Conservation (phyloP, 306 rosid genomes). For the Prunus davidiana region DNA sequence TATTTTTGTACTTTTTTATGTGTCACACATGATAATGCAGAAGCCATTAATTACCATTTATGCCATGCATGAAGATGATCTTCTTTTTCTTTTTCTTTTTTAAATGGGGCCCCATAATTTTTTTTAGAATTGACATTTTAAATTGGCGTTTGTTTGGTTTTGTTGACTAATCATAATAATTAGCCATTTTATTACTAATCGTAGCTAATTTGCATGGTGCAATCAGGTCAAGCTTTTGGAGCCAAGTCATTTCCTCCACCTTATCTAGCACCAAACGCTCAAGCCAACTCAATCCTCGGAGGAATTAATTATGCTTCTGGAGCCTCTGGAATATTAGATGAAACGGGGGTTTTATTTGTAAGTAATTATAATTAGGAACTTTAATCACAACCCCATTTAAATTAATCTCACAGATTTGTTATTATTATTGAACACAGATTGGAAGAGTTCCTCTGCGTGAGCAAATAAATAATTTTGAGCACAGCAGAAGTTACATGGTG, state of each 20-base stretch:
- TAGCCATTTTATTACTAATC: background rate
- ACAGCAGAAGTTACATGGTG: constrained; percentile 30
- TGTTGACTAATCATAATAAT: background rate
- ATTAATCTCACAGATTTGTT: background rate
- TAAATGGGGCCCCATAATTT: background rate
- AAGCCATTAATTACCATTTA: background rate
- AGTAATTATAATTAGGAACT: constrained; percentile 5
- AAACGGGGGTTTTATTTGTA: constrained; percentile 48
- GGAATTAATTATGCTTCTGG: constrained; percentile 61
- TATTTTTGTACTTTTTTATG: background rate
- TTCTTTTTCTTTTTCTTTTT: background rate
- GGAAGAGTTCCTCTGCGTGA: constrained; percentile 44
- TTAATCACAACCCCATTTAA: background rate
- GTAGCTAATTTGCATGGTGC: background rate
- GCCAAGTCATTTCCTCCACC: constrained; percentile 56
- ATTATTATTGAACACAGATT: constrained; percentile 18
- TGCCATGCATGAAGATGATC: no score
- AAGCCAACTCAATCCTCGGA: constrained; percentile 21
- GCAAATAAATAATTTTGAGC: constrained; percentile 46
- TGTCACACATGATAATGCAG: background rate
- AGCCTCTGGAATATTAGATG: constrained; percentile 48
- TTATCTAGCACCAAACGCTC: constrained; percentile 46
- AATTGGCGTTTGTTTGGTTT: background rate
- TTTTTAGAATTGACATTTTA: background rate
- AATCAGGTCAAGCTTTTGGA: constrained; percentile 47